Percentiles rank a stretch among this genome's conserved stretches.
Conservation (phyloP, 1,139 yeast genomes). For the Groenewaldozyma sp. region DNA sequence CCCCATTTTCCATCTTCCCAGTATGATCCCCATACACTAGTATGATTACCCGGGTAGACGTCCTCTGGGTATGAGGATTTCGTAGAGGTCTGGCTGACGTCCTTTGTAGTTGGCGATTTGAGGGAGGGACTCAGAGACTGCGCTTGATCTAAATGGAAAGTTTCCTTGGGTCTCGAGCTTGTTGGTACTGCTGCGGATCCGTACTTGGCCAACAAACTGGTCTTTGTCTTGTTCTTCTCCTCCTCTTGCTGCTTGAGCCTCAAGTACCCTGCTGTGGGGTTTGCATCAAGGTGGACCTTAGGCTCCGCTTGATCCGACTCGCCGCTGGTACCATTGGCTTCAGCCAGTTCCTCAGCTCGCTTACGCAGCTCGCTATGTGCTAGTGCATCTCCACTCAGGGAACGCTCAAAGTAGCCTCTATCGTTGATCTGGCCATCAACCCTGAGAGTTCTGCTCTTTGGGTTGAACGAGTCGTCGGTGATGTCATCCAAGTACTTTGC, state of each 20-base stretch:
- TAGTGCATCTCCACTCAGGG: conserved; percentile 43
- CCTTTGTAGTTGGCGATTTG: neutral
- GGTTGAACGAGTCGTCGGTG: conserved; percentile 37
- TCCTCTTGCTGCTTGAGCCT: conserved; percentile 36
- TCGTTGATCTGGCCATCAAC: conserved; percentile 41
- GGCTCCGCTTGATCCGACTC: too few species aligned
- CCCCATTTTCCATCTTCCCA: conserved; percentile 44
- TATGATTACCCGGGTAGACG: conserved; percentile 33
- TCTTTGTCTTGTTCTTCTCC: conserved; percentile 25
- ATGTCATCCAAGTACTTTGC: conserved; percentile 42
- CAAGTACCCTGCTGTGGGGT: conserved; percentile 49
- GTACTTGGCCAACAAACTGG: conserved; percentile 34
- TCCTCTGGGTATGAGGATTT: conserved; percentile 32
- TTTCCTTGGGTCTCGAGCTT: conserved; percentile 19
- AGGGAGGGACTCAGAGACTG: conserved; percentile 15
- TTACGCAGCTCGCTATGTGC: conserved; percentile 40
- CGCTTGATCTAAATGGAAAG: conserved; percentile 9
- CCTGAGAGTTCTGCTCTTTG: conserved; percentile 45
- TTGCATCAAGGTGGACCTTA: conserved; percentile 45
- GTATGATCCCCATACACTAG: conserved; percentile 41
- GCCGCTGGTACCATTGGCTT: conserved; percentile 28
- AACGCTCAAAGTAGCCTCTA: conserved; percentile 44
- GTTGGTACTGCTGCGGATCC: conserved; percentile 29
- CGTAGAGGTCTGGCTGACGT: conserved; percentile 2
- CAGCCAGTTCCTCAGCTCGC: conserved; percentile 44